phyloP scores from a whole-genome alignment of 208 protist genomes.

The Crithidia expoeki region DNA sequence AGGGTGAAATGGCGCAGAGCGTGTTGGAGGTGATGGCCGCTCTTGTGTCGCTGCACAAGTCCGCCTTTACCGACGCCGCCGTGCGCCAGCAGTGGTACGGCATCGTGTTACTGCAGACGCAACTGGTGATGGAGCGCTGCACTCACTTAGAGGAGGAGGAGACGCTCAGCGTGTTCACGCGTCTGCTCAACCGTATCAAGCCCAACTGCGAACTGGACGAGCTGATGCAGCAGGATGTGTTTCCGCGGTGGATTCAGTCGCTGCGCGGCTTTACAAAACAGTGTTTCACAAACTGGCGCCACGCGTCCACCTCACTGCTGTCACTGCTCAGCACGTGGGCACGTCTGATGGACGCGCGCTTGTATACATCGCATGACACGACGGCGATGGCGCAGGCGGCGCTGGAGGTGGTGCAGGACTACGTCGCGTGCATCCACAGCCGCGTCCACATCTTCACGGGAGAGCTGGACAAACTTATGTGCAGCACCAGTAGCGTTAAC shows the following conservation, averaged over 20 bases:
- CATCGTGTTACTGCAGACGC: constrained; percentile 51
- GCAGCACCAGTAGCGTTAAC: neutral
- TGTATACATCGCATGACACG: constrained; percentile 32
- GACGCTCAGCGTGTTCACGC: constrained; percentile 35
- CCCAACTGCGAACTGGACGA: constrained; percentile 60
- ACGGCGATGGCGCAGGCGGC: constrained; percentile 10
- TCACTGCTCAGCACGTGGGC: constrained; percentile 45
- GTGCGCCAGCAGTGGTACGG: constrained; percentile 42
- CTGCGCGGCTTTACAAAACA: constrained; percentile 34
- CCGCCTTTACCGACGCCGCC: constrained; percentile 24
- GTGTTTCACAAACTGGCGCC: constrained; percentile 34
- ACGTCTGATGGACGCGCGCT: constrained; percentile 33
- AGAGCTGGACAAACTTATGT: constrained; percentile 21
- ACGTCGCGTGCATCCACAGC: constrained; percentile 32
- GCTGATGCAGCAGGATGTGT: constrained; percentile 44
- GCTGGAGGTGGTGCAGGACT: constrained; percentile 24
- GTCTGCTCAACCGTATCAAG: constrained; percentile 64
- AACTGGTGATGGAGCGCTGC: constrained; percentile 51
- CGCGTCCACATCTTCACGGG: constrained; percentile 25
- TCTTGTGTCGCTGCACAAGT: constrained; percentile 25
- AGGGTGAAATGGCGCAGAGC: constrained; percentile 23
- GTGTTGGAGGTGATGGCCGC: constrained; percentile 28
- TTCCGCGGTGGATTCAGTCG: constrained; percentile 33
- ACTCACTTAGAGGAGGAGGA: constrained; percentile 50
- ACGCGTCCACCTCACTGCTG: constrained; percentile 27